Conservation (phyloP, 176 grass and related monocot genomes). For the Cymbopogon citratus region DNA sequence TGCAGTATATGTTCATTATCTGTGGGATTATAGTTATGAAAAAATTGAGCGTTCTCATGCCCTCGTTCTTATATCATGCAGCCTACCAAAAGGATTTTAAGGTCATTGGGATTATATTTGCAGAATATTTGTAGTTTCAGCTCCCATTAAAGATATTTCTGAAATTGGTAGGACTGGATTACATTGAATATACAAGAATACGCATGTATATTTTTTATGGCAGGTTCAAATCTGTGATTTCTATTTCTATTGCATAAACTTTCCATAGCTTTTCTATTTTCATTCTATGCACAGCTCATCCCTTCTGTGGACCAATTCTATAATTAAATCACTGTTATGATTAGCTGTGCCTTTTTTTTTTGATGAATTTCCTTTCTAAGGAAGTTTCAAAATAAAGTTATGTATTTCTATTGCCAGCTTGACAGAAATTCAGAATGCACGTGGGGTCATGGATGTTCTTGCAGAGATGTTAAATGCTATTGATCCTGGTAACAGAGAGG, state of each 20-base stretch:
- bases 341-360: constrained; percentile 7
- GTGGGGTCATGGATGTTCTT: constrained; percentile 87
- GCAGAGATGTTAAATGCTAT: constrained; percentile 94
- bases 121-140: neutral
- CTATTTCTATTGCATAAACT: neutral
- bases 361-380: neutral
- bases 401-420: constrained; percentile 33
- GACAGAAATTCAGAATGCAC: constrained; percentile 87
- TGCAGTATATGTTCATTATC: neutral
- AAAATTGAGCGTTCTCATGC: neutral
- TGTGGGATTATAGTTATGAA: neutral
- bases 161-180: neutral
- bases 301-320: neutral
- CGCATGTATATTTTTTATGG: neutral
- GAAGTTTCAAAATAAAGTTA: constrained; percentile 19
- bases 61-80: neutral
- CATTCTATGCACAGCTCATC: neutral
- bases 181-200: neutral
- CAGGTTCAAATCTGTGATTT: neutral
- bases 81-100: neutral
- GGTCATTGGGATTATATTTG: neutral
- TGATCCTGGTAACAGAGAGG: constrained; percentile 90
- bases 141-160: constrained; percentile 11
- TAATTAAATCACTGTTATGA: constrained; percentile 3
- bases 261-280: neutral